A percentile compares a stretch with the other conserved stretches of the same genome.
Conservation (phyloP, 208 protist genomes). For the Polymyxa betae region DNA sequence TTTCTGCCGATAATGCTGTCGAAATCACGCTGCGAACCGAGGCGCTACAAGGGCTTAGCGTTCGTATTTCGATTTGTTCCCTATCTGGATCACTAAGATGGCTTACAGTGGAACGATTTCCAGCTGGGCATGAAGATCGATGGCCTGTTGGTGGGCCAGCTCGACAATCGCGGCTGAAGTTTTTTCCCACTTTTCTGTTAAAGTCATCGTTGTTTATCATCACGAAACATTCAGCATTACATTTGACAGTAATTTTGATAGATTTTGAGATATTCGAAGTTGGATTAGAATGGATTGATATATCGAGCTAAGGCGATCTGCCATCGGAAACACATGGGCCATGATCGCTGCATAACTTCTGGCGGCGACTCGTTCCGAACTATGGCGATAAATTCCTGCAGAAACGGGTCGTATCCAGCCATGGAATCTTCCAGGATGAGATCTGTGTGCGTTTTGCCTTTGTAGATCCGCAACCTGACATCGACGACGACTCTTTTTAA, state of each 20-base stretch:
- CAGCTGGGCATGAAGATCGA: not conserved
- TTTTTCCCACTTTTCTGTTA: no score
- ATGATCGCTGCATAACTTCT: no score
- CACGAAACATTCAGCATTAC: no score
- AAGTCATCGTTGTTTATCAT: no score
- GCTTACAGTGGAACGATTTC: not conserved
- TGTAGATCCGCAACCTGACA: not conserved
- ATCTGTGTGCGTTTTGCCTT: slow-evolving; percentile 27
- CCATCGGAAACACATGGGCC: not conserved
- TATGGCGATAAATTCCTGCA: not conserved
- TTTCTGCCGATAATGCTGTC: no score
- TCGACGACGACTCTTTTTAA: not conserved
- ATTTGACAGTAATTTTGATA: no score
- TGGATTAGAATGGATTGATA: slow-evolving; percentile 30
- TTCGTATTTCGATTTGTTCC: not conserved
- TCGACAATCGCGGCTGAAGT: no score
- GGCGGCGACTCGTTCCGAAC: not conserved
- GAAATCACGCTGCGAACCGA: no score
- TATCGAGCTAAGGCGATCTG: slow-evolving; percentile 5
- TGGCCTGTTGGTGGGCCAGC: no score
- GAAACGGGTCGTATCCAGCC: slow-evolving; percentile 33
- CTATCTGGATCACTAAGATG: no score
- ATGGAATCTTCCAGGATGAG: slow-evolving; percentile 42
- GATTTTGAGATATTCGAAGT: not conserved
- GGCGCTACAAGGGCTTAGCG: not conserved